phyloP scores from a whole-genome alignment of 73 alveolate genomes.

The Breviolum minutum region DNA sequence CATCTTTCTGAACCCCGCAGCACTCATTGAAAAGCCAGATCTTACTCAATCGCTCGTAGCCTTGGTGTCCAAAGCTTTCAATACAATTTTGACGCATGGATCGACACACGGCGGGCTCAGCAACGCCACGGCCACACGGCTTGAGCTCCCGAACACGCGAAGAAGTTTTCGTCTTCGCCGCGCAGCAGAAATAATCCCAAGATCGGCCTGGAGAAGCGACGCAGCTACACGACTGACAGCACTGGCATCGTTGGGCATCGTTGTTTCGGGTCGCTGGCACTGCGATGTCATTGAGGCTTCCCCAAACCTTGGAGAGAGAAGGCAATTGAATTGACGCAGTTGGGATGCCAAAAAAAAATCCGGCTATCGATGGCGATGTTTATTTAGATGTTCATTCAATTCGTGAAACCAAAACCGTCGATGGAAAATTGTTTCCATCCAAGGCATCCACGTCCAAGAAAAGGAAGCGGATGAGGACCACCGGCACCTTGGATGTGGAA shows the following conservation, averaged over 20 bases:
- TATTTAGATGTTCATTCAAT: no score
- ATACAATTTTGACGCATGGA: no score
- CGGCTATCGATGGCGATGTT: no score
- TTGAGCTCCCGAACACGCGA: neutral
- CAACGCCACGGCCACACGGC: no score
- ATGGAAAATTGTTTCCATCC: neutral
- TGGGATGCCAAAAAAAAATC: no score
- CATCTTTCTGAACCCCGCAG: conserved; percentile 79
- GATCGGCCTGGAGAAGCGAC: conserved; percentile 9
- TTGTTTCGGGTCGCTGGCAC: neutral
- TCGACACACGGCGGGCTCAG: no score
- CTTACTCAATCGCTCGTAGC: conserved; percentile 85
- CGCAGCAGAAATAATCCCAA: conserved; percentile 40
- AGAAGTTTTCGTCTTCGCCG: conserved; percentile 28
- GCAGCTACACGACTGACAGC: neutral
- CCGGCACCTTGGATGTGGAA: conserved; percentile 2
- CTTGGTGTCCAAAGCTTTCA: neutral
- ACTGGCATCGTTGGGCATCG: neutral
- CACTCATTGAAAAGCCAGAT: conserved; percentile 77
- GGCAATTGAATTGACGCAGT: neutral
- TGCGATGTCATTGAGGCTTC: conserved; percentile 54
- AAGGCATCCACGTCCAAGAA: neutral
- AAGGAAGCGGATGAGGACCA: conserved; percentile 1
- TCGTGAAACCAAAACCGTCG: neutral
- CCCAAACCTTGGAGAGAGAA: conserved; percentile 21